phyloP scores from a whole-genome alignment of 2,329 filamentous ascomycete species.

The Aspergillus amoenus region DNA sequence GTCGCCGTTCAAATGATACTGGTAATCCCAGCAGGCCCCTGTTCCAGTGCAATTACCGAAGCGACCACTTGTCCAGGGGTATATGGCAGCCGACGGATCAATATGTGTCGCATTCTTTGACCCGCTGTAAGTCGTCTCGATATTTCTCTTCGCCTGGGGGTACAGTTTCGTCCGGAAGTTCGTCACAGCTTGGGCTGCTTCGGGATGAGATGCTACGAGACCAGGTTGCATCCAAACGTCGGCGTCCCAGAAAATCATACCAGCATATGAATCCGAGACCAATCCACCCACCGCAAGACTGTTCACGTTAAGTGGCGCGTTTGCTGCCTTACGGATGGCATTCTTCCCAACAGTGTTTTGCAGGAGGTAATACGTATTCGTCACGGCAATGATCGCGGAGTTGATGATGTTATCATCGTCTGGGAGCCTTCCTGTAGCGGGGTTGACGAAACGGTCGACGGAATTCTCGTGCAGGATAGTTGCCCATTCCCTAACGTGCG shows the following conservation, averaged over 20 bases:
- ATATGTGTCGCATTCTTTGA: constrained; percentile 62
- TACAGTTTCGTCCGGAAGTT: constrained; percentile 63
- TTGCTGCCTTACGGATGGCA: constrained; percentile 51
- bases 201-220: constrained; percentile 62
- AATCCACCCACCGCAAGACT: constrained; percentile 69
- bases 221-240: constrained; percentile 70
- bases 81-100: constrained; percentile 59
- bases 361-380: constrained; percentile 49
- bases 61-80: constrained; percentile 66
- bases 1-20: constrained; percentile 71
- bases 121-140: constrained; percentile 54
- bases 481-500: constrained; percentile 64
- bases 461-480: constrained; percentile 59
- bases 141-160: constrained; percentile 60
- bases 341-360: constrained; percentile 55
- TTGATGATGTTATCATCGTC: constrained; percentile 57
- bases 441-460: constrained; percentile 63
- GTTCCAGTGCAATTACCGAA: constrained; percentile 68
- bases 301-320: constrained; percentile 56
- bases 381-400: constrained; percentile 48
- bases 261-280: constrained; percentile 66
- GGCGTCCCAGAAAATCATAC: constrained; percentile 65
- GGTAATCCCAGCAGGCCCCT: constrained; percentile 67
- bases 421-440: constrained; percentile 58
- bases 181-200: constrained; percentile 61